Evolutionary conservation across 371 early-diverging fungal genomes (phyloP), one percentile per base, ranked within the genome.

Genomic region (Capillidium heterosporum): DNA sequence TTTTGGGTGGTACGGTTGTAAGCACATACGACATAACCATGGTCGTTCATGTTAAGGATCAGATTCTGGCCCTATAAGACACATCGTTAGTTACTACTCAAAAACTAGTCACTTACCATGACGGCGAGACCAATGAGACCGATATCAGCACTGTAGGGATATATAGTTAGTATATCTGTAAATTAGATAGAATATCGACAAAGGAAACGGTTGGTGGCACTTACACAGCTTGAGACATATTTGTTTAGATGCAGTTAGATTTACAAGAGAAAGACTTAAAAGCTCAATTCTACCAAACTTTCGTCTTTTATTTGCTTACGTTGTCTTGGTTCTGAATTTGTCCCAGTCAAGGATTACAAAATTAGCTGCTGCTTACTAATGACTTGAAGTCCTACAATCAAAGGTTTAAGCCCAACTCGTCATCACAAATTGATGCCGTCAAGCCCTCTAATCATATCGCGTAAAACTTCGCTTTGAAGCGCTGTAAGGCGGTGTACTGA

Each of bases 41-140:
- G 83, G 69, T 96, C 97, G 71, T 89, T 85, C 82, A 98, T 87
- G 83, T 99, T 99, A 56, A 97, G 76, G 64, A 97, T 88, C 62
- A 99, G 74, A 79, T 95, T 98, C 73, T 94, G 94, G 64, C 99
- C 98, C 98, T 91, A 57, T 26, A 35, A 3, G 54, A 5, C 49
- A 24, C 15, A 11, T 23, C 35, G 8, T 21, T 32, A n/a, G 2
- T 19, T 23, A 19, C 1, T 24, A 49, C 31, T 23, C 54, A 51
- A n/a, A 50, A 15, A 17, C 17, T 32, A 35, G 7, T 13, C 1
- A 61, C 69, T 60, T 81, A 93, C 93, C 98, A 98, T 98, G 66
- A 96, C 96, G 70, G 98, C 99, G 71, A 99, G 78, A 67, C 99
- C 99, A 68, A 98, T 95, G 64, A 99, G 85, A 70, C 98, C 98